Evolutionary conservation across 148 eudicot species (phyloP).

Genomic region (Rhododendron ovatum): DNA sequence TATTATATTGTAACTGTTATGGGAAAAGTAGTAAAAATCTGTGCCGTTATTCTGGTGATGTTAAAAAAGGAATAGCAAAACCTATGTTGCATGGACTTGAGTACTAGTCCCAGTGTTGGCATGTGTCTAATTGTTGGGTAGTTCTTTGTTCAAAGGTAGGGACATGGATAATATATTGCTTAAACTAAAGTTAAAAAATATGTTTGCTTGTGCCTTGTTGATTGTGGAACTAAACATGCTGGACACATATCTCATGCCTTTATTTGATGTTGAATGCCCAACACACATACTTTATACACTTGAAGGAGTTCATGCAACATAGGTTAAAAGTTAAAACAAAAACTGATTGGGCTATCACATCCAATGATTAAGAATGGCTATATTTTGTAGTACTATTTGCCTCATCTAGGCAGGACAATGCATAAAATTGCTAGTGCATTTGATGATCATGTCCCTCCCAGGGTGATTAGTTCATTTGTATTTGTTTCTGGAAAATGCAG

Average conservation of each 20-base stretch:
- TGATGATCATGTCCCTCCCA: not conserved
- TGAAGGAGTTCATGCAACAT: not conserved
- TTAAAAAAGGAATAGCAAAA: not conserved
- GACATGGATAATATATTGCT: not conserved
- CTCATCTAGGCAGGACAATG: not conserved
- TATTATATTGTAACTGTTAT: not conserved
- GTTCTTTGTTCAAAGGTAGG: not conserved
- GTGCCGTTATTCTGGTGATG: not conserved
- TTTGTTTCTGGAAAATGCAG: conserved; percentile 32
- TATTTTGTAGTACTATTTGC: not conserved
- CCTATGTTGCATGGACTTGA: not conserved
- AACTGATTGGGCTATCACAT: not conserved
- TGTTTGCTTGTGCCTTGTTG: not conserved
- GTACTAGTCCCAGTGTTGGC: not conserved
- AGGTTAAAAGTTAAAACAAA: not conserved
- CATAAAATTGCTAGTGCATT: not conserved
- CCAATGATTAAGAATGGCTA: not conserved
- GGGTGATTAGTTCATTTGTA: not conserved
- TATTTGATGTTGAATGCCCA: not conserved
- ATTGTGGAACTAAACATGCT: not conserved
- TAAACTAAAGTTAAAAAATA: not conserved
- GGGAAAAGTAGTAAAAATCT: not conserved
- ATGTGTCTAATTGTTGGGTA: not conserved
- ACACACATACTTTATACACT: not conserved
- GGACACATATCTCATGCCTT: not conserved